Evolutionary conservation across 2,329 filamentous ascomycete species (phyloP).

Genomic region (Coleophoma cylindrospora): DNA sequence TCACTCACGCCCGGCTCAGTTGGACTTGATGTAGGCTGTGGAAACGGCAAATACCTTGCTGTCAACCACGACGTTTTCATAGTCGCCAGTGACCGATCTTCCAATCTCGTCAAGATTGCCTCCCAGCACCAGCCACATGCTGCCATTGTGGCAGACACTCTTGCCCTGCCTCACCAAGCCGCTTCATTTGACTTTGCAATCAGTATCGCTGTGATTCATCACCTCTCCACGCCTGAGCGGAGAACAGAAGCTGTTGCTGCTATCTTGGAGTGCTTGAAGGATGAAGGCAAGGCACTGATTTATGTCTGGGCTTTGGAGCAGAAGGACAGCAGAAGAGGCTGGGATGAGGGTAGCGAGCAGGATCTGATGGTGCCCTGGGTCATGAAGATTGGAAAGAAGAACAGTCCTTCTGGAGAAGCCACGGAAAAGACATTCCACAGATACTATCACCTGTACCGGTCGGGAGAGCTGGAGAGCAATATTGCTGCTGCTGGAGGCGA

Average conservation of each 20-base stretch:
- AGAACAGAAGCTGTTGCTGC: constrained; percentile 67
- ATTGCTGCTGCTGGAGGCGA: constrained; percentile 68
- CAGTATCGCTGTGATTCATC: constrained; percentile 90
- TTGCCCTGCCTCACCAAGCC: constrained; percentile 75
- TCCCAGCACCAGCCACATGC: constrained; percentile 48
- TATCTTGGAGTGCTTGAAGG: constrained; percentile 61
- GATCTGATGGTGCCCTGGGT: constrained; percentile 98
- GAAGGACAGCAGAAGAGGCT: constrained; percentile 77
- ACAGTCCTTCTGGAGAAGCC: constrained; percentile 22
- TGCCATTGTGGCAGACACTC: constrained; percentile 73
- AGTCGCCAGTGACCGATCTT: constrained; percentile 78
- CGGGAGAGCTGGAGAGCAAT: constrained; percentile 82
- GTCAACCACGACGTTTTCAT: constrained; percentile 77
- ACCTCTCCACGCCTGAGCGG: constrained; percentile 74
- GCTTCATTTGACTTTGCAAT: constrained; percentile 78
- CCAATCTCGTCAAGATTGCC: constrained; percentile 47
- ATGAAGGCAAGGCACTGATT: constrained; percentile 65
- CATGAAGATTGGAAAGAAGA: constrained; percentile 39
- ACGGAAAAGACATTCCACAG: constrained; percentile 58
- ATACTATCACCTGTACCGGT: constrained; percentile 89
- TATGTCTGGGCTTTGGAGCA: constrained; percentile 98
- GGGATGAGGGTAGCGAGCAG: constrained; percentile 78
- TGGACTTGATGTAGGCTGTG: constrained; percentile 89
- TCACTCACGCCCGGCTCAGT: constrained; percentile 63
- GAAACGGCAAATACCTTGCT: constrained; percentile 90